Evolutionary conservation across 208 protist species (phyloP).

Genomic region (Acanthamoeba culbertsoni): DNA sequence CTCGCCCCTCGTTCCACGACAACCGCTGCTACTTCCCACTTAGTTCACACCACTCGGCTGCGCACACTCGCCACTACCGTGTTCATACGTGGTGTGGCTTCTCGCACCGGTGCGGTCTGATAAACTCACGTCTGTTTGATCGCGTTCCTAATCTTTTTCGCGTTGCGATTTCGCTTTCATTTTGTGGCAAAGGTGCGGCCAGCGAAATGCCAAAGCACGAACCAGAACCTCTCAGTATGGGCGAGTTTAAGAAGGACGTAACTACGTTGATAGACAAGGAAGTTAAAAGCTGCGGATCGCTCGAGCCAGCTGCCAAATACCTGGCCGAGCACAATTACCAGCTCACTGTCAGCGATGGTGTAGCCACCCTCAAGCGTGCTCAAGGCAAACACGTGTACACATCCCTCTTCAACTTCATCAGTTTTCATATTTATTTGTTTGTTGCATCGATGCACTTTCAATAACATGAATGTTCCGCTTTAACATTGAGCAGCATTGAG

Average conservation of each 20-base stretch:
- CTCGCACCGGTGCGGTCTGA: not conserved
- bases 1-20: not conserved
- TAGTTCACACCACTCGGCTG: not conserved
- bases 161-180: not conserved
- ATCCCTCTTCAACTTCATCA: not conserved
- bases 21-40: not conserved
- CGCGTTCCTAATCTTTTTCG: not conserved
- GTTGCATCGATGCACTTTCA: not conserved
- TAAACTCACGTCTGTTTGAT: not conserved
- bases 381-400: not conserved
- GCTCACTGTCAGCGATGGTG: not conserved
- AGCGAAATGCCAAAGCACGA: not conserved
- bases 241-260: constrained; percentile 5
- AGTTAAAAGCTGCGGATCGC: not conserved
- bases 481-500: not conserved
- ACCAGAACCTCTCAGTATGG: not conserved
- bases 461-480: not conserved
- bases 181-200: not conserved
- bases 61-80: not conserved
- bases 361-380: not conserved
- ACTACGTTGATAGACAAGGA: not conserved
- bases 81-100: not conserved
- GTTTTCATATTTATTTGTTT: not conserved
- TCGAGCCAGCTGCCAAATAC: not conserved
- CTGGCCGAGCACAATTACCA: not conserved